Evolutionary conservation across 2,329 filamentous ascomycete genomes (phyloP), one percentile per base, ranked within the genome.

Genomic region (Chrysoporthe austroafricana): DNA sequence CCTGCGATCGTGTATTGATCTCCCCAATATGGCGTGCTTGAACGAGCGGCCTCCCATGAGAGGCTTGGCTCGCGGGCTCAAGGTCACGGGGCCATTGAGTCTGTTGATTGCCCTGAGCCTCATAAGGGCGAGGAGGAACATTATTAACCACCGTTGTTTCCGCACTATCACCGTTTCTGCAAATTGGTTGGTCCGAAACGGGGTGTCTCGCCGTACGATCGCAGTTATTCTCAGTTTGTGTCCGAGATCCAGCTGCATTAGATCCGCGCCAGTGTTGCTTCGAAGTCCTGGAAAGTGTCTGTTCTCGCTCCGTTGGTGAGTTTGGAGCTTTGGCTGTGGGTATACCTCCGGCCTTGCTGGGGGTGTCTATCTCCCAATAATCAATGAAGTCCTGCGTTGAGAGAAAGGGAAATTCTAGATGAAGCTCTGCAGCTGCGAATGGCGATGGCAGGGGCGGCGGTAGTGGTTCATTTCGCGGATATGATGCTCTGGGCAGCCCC

Each of bases 321-420:
- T 44, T 13, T 43, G 44, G 26, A 6, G 26, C 34, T 8, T 42
- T 16, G 42, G 52, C 26, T 18, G 11, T 46, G 43, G 39, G 44
- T 9, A 21, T 7, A 11, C 42, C 16, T 2, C 44, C 18, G 44
- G 60, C 11, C 66, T 62, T 44, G 60, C 57, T 66, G 1, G 74
- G 68, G 39, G 76, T 73, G 56, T 79, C 77, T 48, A 84, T 75
- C 26, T 84, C 82, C 50, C 74, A 74, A n/a, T 84, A 66, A 56
- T 85, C 83, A 1, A 79, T 68, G 0, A 84, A 66, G 70, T 85
- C 83, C 68, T 84, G 83, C 0, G 82, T 83, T 1, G 78, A 82
- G 48, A 83, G 74, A 63, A 80, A 78, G 0, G 78, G 73, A 14
- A 80, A 71, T 2, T 73, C 72, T 8, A 43, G 3, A n/a, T 14